Evolutionary conservation across 805 yeast genomes (phyloP).

Genomic region (Metschnikowia similis): DNA sequence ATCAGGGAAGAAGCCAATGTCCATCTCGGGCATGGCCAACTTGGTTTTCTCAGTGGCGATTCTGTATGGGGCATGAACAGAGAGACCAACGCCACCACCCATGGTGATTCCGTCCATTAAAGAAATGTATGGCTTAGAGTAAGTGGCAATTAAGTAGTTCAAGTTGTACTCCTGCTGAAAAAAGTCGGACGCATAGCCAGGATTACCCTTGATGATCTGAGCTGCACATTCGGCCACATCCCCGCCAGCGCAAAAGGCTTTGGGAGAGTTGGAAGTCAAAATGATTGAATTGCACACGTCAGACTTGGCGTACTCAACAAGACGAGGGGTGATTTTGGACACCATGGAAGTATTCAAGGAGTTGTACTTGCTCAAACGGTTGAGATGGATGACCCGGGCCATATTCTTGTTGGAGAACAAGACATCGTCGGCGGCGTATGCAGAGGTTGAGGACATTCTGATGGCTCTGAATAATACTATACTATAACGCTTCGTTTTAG

Average conservation of each 20-base stretch:
- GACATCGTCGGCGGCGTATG: conserved; percentile 47
- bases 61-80: conserved; percentile 88
- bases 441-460: conserved; percentile 20
- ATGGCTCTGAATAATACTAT: conserved; percentile 6
- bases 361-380: conserved; percentile 80
- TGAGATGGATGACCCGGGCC: conserved; percentile 69
- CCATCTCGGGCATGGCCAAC: conserved; percentile 97
- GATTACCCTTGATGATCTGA: conserved; percentile 46
- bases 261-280: conserved; percentile 59
- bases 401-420: conserved; percentile 57
- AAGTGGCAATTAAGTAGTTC: conserved; percentile 76
- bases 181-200: conserved; percentile 52
- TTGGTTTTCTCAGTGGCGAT: conserved; percentile 87
- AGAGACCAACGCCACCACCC: conserved; percentile 97
- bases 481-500: conserved; percentile 8
- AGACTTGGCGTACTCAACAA: conserved; percentile 72
- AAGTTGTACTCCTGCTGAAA: conserved; percentile 79
- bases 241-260: conserved; percentile 93
- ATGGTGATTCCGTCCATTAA: conserved; percentile 88
- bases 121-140: conserved; percentile 80
- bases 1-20: conserved; percentile 93
- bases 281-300: conserved; percentile 60
- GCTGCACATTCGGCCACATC: conserved; percentile 82
- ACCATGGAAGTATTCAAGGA: conserved; percentile 80
- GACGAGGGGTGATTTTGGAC: conserved; percentile 61